These are phyloP conservation scores for Fusarium euwallaceae DNA, from an alignment of 2,329 filamentous ascomycete genomes.

Conservation along the genomic window DNA sequence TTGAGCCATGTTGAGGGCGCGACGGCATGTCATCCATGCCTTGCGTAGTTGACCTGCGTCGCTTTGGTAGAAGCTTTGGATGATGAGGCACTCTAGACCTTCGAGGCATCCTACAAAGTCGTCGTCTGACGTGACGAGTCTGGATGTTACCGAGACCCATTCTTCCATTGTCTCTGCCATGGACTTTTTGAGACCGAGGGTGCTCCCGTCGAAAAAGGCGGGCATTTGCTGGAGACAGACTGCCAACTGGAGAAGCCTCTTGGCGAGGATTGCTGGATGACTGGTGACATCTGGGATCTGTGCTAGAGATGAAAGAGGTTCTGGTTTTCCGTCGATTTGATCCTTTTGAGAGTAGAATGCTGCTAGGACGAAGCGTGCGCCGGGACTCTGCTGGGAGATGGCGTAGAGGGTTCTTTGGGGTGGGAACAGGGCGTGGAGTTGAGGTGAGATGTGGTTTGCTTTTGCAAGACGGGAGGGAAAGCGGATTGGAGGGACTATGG, in stretches of 20 bases:
- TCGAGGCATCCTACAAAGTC: constrained; percentile 65
- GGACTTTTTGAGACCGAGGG: constrained; percentile 41
- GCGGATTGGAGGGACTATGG: constrained; percentile 3
- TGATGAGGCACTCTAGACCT: constrained; percentile 64
- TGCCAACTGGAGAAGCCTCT: constrained; percentile 60
- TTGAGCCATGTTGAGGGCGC: constrained; percentile 64
- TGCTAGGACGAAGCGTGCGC: constrained; percentile 45
- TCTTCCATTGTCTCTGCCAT: constrained; percentile 40
- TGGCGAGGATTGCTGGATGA: constrained; percentile 64
- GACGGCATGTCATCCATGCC: constrained; percentile 65
- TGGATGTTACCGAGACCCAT: constrained; percentile 50
- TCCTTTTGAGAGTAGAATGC: constrained; percentile 46
- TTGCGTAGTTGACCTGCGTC: constrained; percentile 68
- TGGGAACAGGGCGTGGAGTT: constrained; percentile 42
- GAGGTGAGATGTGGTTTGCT: constrained; percentile 26
- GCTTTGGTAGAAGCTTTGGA: constrained; percentile 63
- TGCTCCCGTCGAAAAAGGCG: constrained; percentile 46
- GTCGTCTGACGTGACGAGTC: constrained; percentile 63
- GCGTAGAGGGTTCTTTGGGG: constrained; percentile 37
- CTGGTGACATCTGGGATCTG: constrained; percentile 54
- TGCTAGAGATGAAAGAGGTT: constrained; percentile 43
- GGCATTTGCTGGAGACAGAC: constrained; percentile 62
- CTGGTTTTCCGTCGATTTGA: constrained; percentile 52
- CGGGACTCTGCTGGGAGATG: constrained; percentile 41
- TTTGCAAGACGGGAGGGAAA: constrained; percentile 22